phyloP scores from a whole-genome alignment of 2,329 filamentous ascomycete species.

The Didymosphaeria variabile region DNA sequence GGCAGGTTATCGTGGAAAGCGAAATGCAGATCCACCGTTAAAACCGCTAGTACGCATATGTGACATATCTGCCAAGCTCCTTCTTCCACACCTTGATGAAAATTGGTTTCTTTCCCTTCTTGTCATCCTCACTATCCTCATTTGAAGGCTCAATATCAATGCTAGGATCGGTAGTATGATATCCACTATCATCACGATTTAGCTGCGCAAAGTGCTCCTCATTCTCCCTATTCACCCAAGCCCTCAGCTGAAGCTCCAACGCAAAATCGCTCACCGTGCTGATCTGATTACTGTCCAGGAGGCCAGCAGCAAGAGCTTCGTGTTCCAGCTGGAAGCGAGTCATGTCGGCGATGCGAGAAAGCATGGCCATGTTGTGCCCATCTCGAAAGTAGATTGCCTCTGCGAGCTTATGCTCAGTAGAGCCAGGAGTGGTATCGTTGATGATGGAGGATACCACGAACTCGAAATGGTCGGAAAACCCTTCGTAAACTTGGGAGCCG shows the following conservation, averaged over 20 bases:
- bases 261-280: background rate
- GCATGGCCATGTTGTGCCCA: background rate
- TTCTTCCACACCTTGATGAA: background rate
- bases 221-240: background rate
- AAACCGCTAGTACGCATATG: background rate
- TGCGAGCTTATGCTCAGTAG: slow-evolving; percentile 9
- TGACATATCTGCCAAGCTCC: background rate
- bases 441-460: background rate
- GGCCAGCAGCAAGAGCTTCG: slow-evolving; percentile 6
- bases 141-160: background rate
- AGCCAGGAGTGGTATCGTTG: background rate
- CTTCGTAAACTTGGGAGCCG: background rate
- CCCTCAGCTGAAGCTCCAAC: background rate
- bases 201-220: background rate
- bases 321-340: slow-evolving; percentile 7
- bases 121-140: background rate
- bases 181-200: background rate
- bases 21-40: background rate
- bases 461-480: background rate
- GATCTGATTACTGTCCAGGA: background rate
- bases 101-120: background rate
- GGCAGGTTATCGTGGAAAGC: background rate
- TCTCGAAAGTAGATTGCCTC: slow-evolving; percentile 14
- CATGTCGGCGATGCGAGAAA: slow-evolving; percentile 1
- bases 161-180: background rate